Conservation (phyloP, 2,329 filamentous ascomycete species). For the Fusarium oxysporum region DNA sequence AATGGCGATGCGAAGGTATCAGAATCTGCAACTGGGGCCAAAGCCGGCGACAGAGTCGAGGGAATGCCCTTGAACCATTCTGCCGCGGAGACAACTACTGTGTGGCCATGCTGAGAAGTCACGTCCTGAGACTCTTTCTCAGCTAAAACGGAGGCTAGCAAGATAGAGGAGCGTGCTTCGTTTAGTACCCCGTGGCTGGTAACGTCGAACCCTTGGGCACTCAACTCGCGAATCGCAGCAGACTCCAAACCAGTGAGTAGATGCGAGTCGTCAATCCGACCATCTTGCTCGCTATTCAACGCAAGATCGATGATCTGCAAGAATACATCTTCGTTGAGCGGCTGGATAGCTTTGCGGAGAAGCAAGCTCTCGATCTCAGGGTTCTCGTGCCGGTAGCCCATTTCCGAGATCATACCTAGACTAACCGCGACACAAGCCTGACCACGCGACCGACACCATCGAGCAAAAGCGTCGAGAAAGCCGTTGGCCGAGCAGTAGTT, state of each 20-base stretch:
- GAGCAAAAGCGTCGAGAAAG: not conserved
- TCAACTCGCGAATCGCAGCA: not conserved
- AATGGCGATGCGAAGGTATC: not conserved
- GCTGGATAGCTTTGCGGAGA: not conserved
- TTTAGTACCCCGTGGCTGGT: not conserved
- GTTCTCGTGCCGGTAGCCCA: not conserved
- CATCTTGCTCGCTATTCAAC: not conserved
- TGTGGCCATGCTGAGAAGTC: rapidly evolving
- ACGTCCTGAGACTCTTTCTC: not conserved
- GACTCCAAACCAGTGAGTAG: not conserved
- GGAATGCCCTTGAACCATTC: not conserved
- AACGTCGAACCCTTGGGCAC: not conserved
- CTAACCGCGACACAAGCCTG: not conserved
- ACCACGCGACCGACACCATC: not conserved
- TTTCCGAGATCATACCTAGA: not conserved
- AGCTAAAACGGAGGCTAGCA: not conserved
- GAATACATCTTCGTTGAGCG: not conserved
- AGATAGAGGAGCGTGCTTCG: not conserved
- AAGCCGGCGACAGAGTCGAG: not conserved
- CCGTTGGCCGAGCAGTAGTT: not conserved
- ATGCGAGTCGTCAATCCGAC: not conserved
- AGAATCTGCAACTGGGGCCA: not conserved
- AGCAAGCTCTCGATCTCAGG: not conserved
- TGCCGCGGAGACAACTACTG: not conserved
- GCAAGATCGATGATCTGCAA: not conserved